phyloP scores from a whole-genome alignment of 2,329 filamentous ascomycete species.

The Cryphonectria japonica region DNA sequence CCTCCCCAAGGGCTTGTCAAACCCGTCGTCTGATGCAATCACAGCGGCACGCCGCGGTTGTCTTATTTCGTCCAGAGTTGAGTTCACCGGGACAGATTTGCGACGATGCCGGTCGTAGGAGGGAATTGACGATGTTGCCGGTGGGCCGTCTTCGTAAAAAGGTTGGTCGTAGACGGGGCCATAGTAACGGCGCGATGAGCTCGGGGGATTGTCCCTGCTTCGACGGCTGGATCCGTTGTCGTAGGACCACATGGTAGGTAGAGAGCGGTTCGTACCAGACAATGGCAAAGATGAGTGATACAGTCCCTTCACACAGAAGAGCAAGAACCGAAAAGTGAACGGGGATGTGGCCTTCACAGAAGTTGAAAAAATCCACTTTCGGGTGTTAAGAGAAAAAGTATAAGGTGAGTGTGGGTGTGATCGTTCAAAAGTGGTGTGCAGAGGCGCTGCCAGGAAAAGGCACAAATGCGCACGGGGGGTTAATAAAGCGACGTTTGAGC shows the following conservation, averaged over 20 bases:
- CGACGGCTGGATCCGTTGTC: conserved; percentile 24
- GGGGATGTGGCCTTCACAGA: not conserved
- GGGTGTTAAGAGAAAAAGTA: not conserved
- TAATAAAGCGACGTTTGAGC: conserved; percentile 13
- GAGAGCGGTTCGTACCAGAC: not conserved
- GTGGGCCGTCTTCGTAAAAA: conserved; percentile 13
- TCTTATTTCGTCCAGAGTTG: conserved; percentile 4
- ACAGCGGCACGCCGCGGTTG: conserved; percentile 20
- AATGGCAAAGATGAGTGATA: not conserved
- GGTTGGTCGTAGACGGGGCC: conserved; percentile 24
- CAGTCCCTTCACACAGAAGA: not conserved
- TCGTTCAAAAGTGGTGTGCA: not conserved
- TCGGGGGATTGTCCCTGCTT: conserved; percentile 22
- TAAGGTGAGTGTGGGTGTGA: not conserved
- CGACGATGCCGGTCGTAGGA: conserved; percentile 25
- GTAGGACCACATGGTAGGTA: conserved; percentile 22
- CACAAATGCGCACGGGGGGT: not conserved
- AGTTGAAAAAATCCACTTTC: not conserved
- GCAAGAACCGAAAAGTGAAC: not conserved
- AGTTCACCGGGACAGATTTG: conserved; percentile 18
- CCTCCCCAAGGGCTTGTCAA: conserved; percentile 6
- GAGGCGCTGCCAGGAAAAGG: conserved; percentile 6
- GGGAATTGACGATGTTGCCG: not conserved
- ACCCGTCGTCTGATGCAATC: conserved; percentile 25
- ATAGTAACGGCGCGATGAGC: conserved; percentile 20